These are phyloP conservation scores for Phytophthora cryptogea DNA, from an alignment of 352 stramenopile species.

Conservation along the genomic window DNA sequence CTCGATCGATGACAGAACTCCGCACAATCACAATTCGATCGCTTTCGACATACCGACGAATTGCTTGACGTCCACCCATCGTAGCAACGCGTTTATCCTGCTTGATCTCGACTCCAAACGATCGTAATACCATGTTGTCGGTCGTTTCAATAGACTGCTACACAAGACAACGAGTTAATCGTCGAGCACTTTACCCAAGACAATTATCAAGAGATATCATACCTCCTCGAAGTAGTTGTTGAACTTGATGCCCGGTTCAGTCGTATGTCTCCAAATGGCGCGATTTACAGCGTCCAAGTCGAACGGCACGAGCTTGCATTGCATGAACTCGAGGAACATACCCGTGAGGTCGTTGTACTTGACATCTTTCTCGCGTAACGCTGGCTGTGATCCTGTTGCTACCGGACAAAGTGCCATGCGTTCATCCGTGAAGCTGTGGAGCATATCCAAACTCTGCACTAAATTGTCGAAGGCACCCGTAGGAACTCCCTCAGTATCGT, in stretches of 20 bases:
- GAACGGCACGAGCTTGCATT: constrained; percentile 38
- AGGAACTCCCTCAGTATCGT: background rate
- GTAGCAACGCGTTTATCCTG: constrained; percentile 10
- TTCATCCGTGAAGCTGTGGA: constrained; percentile 21
- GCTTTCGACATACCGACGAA: constrained; percentile 31
- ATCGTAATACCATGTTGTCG: constrained; percentile 30
- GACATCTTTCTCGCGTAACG: constrained; percentile 21
- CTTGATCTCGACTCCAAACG: constrained; percentile 35
- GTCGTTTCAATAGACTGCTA: constrained; percentile 18
- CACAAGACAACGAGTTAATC: constrained; percentile 2
- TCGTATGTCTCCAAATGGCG: constrained; percentile 29
- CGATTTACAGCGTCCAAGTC: constrained; percentile 15
- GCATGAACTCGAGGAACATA: constrained; percentile 36
- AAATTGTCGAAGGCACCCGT: constrained; percentile 14
- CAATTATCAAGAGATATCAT: background rate
- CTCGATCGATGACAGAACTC: constrained; percentile 21
- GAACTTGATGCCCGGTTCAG: constrained; percentile 29
- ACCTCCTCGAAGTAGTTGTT: constrained; percentile 35
- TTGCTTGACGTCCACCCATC: constrained; percentile 27
- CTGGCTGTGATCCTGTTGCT: constrained; percentile 7
- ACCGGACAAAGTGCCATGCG: constrained; percentile 7
- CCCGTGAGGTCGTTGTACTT: constrained; percentile 35
- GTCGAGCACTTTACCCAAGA: background rate
- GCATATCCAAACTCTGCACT: constrained; percentile 8
- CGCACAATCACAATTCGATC: constrained; percentile 31